Conservation (phyloP, 176 grass and related monocot species). For the Pontederia crassipes region DNA sequence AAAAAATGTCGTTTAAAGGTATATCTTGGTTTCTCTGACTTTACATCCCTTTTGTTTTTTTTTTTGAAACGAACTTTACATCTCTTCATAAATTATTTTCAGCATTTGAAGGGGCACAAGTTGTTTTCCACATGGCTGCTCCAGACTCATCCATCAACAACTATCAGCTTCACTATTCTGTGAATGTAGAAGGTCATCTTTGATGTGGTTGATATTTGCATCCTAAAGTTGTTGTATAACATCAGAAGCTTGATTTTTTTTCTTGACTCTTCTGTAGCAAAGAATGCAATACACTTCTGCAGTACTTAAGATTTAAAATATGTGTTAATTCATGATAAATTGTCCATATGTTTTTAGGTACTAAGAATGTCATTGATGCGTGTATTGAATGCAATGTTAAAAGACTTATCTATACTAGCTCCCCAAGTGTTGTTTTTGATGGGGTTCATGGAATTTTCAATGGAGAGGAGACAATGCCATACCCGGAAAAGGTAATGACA, state of each 20-base stretch:
- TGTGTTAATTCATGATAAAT: too few species aligned
- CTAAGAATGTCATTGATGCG: slow-evolving; percentile 86
- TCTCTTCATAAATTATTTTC: slow-evolving; percentile 21
- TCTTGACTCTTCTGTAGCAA: too few species aligned
- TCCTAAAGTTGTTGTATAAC: not conserved
- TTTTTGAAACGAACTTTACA: too few species aligned
- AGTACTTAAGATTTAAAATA: not conserved
- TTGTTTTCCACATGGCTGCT: slow-evolving; percentile 98
- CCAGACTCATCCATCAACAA: slow-evolving; percentile 99
- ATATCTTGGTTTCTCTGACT: not conserved
- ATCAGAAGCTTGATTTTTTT: too few species aligned
- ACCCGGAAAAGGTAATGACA: slow-evolving; percentile 63
- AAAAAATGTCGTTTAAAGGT: too few species aligned
- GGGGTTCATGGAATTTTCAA: slow-evolving; percentile 86
- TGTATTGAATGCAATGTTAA: slow-evolving; percentile 76
- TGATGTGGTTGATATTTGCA: not conserved
- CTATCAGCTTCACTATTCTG: slow-evolving; percentile 91
- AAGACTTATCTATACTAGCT: slow-evolving; percentile 96
- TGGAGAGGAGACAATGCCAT: slow-evolving; percentile 75
- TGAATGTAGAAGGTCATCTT: slow-evolving; percentile 80
- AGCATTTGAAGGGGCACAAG: slow-evolving; percentile 83
- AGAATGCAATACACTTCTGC: not conserved
- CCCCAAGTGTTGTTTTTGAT: slow-evolving; percentile 91
- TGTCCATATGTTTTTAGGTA: slow-evolving; percentile 38
- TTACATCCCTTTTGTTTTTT: not conserved